A percentile compares a stretch with the other conserved stretches of the same genome.
Conservation (phyloP, 441 rosid genomes). For the Gossypium gossypioides region DNA sequence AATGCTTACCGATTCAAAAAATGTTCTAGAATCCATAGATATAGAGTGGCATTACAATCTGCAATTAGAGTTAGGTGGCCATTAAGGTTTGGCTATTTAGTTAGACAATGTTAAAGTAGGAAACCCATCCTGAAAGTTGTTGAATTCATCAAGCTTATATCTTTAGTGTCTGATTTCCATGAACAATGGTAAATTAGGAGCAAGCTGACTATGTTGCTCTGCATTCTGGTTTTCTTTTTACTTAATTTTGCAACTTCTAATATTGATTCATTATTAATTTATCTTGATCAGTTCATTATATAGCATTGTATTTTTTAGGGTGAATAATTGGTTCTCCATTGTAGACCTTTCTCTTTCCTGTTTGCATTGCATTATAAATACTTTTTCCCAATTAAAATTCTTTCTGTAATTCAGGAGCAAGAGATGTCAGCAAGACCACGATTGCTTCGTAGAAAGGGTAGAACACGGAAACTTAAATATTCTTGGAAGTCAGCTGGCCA, state of each 20-base stretch:
- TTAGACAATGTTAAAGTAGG: neutral
- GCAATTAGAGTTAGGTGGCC: neutral
- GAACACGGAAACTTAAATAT: slow-evolving; percentile 64
- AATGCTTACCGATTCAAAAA: neutral
- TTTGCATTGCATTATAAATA: neutral
- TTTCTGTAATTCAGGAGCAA: slow-evolving; percentile 41
- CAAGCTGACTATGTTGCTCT: neutral
- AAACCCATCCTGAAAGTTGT: neutral
- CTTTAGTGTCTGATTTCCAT: neutral
- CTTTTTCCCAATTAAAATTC: slow-evolving; percentile 2
- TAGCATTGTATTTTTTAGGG: neutral
- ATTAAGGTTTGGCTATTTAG: neutral
- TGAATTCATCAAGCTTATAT: neutral
- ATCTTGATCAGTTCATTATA: neutral
- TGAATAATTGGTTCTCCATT: slow-evolving; percentile 6
- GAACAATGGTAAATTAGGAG: neutral
- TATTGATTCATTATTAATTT: neutral
- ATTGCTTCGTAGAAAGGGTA: slow-evolving; percentile 50
- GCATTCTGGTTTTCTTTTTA: slow-evolving; percentile 10
- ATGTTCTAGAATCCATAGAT: neutral
- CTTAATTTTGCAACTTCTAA: neutral
- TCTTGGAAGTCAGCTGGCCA: slow-evolving; percentile 75
- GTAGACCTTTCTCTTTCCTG: neutral
- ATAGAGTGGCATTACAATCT: neutral
- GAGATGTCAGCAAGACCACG: slow-evolving; percentile 45